Evolutionary conservation across 352 stramenopile genomes (phyloP).

Genomic region (Globisporangium mamillatum): DNA sequence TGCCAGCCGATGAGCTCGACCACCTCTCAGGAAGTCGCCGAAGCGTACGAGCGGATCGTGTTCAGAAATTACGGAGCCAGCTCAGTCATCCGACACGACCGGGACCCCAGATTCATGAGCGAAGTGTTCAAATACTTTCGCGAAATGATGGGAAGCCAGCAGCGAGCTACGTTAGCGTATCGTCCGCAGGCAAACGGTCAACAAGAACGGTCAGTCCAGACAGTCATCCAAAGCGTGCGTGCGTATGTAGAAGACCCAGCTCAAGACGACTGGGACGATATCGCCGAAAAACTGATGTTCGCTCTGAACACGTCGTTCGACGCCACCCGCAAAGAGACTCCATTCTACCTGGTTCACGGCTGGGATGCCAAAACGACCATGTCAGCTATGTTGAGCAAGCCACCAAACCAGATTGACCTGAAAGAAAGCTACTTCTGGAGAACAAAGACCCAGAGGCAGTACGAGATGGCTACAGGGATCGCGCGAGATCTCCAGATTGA

Average conservation of each 20-base stretch:
- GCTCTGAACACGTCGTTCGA: conserved; percentile 22
- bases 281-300: conserved; percentile 25
- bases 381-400: not conserved
- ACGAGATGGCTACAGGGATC: conserved; percentile 6
- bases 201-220: conserved; percentile 30
- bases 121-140: conserved; percentile 25
- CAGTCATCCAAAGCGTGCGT: conserved; percentile 21
- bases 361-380: conserved; percentile 20
- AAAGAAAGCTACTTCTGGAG: conserved; percentile 11
- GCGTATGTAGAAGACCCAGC: conserved; percentile 20
- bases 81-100: conserved; percentile 21
- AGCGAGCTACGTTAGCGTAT: conserved; percentile 31
- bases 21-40: conserved; percentile 17
- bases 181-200: conserved; percentile 32
- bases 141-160: conserved; percentile 19
- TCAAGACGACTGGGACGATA: conserved; percentile 32
- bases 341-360: conserved; percentile 20
- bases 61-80: conserved; percentile 26
- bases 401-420: not conserved
- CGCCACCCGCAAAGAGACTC: conserved; percentile 8
- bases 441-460: not conserved
- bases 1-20: conserved; percentile 17
- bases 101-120: conserved; percentile 30
- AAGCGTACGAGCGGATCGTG: conserved; percentile 25
- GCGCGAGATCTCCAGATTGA: not conserved